A percentile compares a stretch with the other conserved stretches of the same genome.
These are phyloP conservation scores for Alternaria brassicae DNA, from an alignment of 2,329 filamentous ascomycete species.

Conservation along the genomic window DNA sequence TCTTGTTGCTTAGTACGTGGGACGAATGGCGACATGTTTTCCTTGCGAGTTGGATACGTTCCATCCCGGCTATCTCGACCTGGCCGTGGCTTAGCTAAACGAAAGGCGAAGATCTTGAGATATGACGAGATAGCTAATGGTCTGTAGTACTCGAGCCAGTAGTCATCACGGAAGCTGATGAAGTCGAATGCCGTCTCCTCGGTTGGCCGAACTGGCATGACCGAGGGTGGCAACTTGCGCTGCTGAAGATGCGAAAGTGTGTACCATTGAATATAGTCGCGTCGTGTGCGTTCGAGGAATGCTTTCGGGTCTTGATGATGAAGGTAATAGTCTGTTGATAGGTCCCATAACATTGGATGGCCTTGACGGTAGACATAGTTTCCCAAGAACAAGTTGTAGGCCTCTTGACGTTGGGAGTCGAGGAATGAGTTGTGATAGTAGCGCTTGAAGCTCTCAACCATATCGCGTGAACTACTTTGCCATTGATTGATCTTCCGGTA, in stretches of 20 bases:
- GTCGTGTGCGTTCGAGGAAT: constrained; percentile 68
- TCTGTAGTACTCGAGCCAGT: constrained; percentile 97
- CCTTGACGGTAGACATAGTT: constrained; percentile 90
- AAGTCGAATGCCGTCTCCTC: constrained; percentile 28
- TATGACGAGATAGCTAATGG: constrained; percentile 88
- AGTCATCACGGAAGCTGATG: constrained; percentile 80
- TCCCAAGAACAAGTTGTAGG: constrained; percentile 95
- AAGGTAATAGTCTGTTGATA: constrained; percentile 93
- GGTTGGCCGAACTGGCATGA: constrained; percentile 49
- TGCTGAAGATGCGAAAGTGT: constrained; percentile 74
- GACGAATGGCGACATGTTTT: constrained; percentile 87
- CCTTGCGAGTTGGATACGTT: constrained; percentile 73
- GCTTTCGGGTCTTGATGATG: constrained; percentile 84
- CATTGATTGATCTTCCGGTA: constrained; percentile 99
- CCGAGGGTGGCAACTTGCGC: constrained; percentile 63
- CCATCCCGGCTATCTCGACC: constrained; percentile 80
- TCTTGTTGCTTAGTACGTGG: constrained; percentile 62
- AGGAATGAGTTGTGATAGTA: constrained; percentile 99
- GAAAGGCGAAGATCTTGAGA: constrained; percentile 89
- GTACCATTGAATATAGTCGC: constrained; percentile 90
- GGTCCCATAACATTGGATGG: constrained; percentile 95
- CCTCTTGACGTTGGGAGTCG: constrained; percentile 96
- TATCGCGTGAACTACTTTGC: constrained; percentile 96
- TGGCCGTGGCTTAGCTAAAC: constrained; percentile 82
- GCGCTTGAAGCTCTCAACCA: constrained; percentile 98